Conservation (phyloP, 129 eudicot genomes). For the Artemisia argyi region DNA sequence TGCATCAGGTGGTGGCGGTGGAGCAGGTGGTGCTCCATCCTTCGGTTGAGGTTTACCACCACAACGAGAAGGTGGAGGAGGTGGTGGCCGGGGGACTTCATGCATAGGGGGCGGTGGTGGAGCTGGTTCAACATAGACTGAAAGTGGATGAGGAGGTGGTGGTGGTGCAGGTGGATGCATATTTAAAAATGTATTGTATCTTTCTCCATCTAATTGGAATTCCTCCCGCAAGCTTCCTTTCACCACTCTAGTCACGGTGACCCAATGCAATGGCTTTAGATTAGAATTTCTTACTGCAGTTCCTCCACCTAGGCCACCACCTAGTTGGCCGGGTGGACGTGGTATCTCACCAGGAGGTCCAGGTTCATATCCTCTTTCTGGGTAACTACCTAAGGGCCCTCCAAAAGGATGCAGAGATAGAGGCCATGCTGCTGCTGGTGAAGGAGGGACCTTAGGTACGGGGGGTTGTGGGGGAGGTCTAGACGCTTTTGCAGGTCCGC, state of each 20-base stretch:
- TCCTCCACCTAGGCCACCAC: conserved; percentile 57
- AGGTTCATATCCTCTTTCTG: conserved; percentile 8
- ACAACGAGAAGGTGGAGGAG: conserved; percentile 5
- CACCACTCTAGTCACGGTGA: conserved; percentile 76
- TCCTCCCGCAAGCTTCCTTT: conserved; percentile 98
- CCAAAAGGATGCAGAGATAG: no score
- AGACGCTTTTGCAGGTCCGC: conserved; percentile 15
- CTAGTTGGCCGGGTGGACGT: conserved; percentile 35
- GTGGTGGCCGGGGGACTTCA: conserved; percentile 11
- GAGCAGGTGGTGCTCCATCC: conserved; percentile 19
- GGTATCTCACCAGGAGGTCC: conserved; percentile 51
- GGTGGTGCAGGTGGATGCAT: conserved; percentile 37
- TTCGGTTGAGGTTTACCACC: conserved; percentile 18
- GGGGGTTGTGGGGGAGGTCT: conserved; percentile 72
- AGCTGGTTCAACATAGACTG: conserved; percentile 6
- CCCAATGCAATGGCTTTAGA: conserved; percentile 91
- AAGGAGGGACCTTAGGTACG: conserved; percentile 71
- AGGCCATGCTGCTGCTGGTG: conserved; percentile 47
- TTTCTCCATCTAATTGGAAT: conserved; percentile 52
- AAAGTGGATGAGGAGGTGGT: not conserved
- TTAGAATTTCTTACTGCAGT: conserved; percentile 58
- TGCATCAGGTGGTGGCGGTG: conserved; percentile 19
- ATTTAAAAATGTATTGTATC: conserved; percentile 34
- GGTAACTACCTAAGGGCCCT: no score
- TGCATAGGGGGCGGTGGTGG: conserved; percentile 11